A percentile compares a stretch with the other conserved stretches of the same genome.
Evolutionary conservation across 257 asterid genomes (phyloP).

Genomic region (Nicotiana tomentosiformis): DNA sequence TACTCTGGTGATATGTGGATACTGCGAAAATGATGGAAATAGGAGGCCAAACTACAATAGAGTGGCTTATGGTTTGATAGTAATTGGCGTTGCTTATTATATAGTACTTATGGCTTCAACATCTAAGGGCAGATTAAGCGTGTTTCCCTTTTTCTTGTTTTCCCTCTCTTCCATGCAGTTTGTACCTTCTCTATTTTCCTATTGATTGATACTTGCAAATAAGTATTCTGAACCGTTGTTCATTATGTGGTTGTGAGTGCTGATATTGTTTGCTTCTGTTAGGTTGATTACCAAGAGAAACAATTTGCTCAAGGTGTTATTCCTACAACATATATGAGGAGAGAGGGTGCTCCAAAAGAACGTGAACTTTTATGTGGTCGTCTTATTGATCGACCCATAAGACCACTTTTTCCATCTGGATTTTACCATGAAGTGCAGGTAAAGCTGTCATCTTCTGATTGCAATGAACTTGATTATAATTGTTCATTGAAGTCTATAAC

Average conservation of each 20-base stretch:
- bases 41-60: not conserved
- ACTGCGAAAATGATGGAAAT: not conserved
- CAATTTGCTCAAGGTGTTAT: constrained; percentile 90
- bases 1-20: not conserved
- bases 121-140: not conserved
- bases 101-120: not conserved
- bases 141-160: not conserved
- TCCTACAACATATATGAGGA: constrained; percentile 81
- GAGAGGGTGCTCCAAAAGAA: constrained; percentile 99
- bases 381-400: constrained; percentile 84
- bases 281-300: constrained; percentile 98
- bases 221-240: not conserved
- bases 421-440: constrained; percentile 99
- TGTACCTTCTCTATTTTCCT: not conserved
- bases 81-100: not conserved
- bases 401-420: constrained; percentile 94
- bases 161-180: not conserved
- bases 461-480: not conserved
- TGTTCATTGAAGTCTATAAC: not conserved
- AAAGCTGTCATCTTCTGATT: not conserved
- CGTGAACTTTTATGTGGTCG: constrained; percentile 97
- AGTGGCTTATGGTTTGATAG: not conserved
- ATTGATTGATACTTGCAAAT: not conserved
- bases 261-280: constrained; percentile 18
- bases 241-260: not conserved